Base-by-base conservation (phyloP, 257 asterid species). In the Salvia splendens region DNA sequence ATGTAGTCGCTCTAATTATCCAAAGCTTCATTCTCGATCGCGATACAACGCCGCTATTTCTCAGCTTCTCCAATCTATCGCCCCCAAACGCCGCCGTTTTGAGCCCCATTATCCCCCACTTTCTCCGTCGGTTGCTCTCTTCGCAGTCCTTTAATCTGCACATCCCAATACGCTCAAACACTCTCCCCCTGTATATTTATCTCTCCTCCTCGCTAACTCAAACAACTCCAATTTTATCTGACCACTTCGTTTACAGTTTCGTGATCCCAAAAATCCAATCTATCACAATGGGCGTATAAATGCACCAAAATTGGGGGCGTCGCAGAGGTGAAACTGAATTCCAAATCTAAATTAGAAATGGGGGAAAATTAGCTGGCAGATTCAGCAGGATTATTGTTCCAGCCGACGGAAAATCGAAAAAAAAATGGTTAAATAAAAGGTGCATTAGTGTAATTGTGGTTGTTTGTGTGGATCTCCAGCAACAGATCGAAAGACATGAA, bases 11-110 rank as follows among this genome's bases (percentile, higher is more conserved):
- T 72, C 98, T 82, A 41, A 92, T 84, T 72, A 86, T 87, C 98
- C 98, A 92, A 6, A 92, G 86, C 87, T 89, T 92, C 96, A 87
- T 86, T 65, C 94, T 79, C 6, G 97, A 83, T 75, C 91, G 73
- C 12, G 98, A 92, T 16, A 86, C 81, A 84, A 86, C 65, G 3
- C 92, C 85, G 62, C 82, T 74, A 66, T 81, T 80, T 75, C 82
- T 86, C 70, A 87, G 69, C 83, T 83, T 89, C 83, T 89, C 95
- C 77, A 88, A 84, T 62, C 90, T 80, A 8, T 85, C 80, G 5
- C 85, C 83, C 20, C 85, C 85, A 48, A 84, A 77, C 20, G 81
- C 71, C 69, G 79, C 86, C 75, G 86, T 77, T 77, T 88, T 91
- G 17, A 89, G 76, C 58, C 94, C 92, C 95, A 84, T 87, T 65